These are phyloP conservation scores for Bacidia gigantensis DNA, from an alignment of 495 filamentous ascomycete genomes.

Conservation along the genomic window DNA sequence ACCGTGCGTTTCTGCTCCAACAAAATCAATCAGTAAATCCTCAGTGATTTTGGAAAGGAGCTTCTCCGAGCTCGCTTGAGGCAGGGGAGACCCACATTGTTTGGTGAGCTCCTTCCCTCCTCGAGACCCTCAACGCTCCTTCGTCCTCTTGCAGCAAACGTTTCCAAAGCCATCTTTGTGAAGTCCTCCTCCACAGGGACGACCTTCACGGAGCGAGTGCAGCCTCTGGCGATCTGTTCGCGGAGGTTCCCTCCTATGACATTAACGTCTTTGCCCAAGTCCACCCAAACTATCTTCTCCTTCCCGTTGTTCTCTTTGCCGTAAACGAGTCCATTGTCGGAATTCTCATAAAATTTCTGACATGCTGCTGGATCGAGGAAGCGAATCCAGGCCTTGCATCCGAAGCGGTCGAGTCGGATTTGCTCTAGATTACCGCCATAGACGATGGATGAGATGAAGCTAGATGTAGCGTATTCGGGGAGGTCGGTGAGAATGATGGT, in stretches of 20 bases:
- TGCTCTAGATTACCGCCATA: slow-evolving; percentile 32
- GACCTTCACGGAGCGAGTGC: slow-evolving; percentile 30
- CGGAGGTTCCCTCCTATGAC: slow-evolving; percentile 26
- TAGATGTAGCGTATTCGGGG: slow-evolving; percentile 21
- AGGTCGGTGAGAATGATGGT: slow-evolving; percentile 27
- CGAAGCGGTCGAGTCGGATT: slow-evolving; percentile 14
- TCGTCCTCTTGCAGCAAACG: slow-evolving; percentile 21
- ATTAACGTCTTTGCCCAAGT: slow-evolving; percentile 25
- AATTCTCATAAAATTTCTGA: slow-evolving; percentile 27
- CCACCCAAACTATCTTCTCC: slow-evolving; percentile 22
- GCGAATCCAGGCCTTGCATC: slow-evolving; percentile 23
- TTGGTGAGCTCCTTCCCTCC: slow-evolving; percentile 16
- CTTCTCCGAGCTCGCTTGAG: no score
- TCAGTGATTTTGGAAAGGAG: no score
- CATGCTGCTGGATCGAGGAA: slow-evolving; percentile 30
- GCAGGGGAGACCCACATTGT: slow-evolving; percentile 21
- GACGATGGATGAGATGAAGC: slow-evolving; percentile 29
- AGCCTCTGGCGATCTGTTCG: slow-evolving; percentile 23
- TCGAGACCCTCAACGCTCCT: slow-evolving; percentile 29
- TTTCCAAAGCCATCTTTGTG: slow-evolving; percentile 19
- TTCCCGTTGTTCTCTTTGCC: slow-evolving; percentile 15
- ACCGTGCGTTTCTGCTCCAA: slow-evolving; percentile 23
- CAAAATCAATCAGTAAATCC: not conserved
- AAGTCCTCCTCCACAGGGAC: slow-evolving; percentile 26
- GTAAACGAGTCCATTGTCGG: slow-evolving; percentile 32